These are phyloP conservation scores for Phaffia australis DNA, from an alignment of 768 basidiomycete species.

Conservation along the genomic window DNA sequence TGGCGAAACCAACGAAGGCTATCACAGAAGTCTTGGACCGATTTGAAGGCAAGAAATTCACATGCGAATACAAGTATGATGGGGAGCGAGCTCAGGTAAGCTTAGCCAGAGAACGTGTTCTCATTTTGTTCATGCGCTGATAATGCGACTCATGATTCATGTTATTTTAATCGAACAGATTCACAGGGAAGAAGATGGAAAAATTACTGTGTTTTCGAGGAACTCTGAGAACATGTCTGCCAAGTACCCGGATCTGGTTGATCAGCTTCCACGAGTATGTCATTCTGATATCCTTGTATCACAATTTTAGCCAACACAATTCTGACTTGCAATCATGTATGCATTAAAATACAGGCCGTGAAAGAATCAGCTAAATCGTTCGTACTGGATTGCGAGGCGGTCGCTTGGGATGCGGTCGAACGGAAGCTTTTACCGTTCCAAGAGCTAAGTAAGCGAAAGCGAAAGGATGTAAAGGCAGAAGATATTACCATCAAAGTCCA, in stretches of 20 bases:
- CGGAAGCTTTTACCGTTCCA: constrained; percentile 81
- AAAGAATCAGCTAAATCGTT: constrained; percentile 74
- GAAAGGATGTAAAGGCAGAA: constrained; percentile 95
- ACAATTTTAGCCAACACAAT: not conserved
- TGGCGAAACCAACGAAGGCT: constrained; percentile 97
- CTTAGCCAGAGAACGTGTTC: constrained; percentile 13
- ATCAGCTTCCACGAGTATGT: constrained; percentile 71
- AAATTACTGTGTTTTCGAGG: constrained; percentile 81
- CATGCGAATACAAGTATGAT: constrained; percentile 99
- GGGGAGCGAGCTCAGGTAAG: constrained; percentile 86
- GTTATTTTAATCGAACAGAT: constrained; percentile 43
- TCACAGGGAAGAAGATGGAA: constrained; percentile 70
- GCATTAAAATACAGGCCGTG: constrained; percentile 54
- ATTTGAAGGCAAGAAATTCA: constrained; percentile 89
- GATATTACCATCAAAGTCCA: constrained; percentile 96
- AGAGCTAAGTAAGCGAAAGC: constrained; percentile 82
- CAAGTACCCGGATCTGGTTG: constrained; percentile 96
- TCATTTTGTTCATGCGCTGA: not conserved
- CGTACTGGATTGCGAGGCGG: constrained; percentile 91
- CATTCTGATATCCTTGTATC: constrained; percentile 25
- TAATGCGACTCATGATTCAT: not conserved
- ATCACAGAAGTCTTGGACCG: constrained; percentile 94
- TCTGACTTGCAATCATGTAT: not conserved
- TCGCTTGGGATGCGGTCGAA: constrained; percentile 70
- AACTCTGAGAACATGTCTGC: constrained; percentile 99